phyloP scores from a whole-genome alignment of 1,284 basidiomycete genomes.

The Xerocomus amazonicus region DNA sequence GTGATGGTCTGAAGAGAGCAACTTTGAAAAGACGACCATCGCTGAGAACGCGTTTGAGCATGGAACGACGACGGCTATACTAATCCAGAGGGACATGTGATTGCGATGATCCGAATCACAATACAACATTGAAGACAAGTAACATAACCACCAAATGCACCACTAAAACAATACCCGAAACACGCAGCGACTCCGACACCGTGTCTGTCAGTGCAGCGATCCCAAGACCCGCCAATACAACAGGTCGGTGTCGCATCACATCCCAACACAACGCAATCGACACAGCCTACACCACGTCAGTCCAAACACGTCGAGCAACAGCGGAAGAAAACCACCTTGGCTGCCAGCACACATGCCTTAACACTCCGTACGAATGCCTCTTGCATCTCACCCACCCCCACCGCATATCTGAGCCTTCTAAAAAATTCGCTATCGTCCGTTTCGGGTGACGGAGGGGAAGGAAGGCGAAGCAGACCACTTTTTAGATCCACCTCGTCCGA shows the following conservation, averaged over 20 bases:
- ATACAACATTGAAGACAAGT: constrained; percentile 7
- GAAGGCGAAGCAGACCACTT: constrained; percentile 13
- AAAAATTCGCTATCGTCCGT: background rate
- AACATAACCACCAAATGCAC: constrained; percentile 36
- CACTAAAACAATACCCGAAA: constrained; percentile 38
- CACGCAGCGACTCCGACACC: constrained; percentile 38
- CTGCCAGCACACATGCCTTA: constrained; percentile 43
- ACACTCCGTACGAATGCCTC: constrained; percentile 28
- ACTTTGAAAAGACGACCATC: constrained; percentile 16
- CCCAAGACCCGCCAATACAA: constrained; percentile 35
- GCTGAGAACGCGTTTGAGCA: background rate
- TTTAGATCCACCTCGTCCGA: constrained; percentile 13
- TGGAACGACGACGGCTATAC: too few species aligned
- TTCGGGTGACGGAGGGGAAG: constrained; percentile 6
- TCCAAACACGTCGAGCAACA: background rate
- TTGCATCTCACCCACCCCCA: constrained; percentile 12
- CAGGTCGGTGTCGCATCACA: constrained; percentile 17
- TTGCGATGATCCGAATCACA: background rate
- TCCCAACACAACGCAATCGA: constrained; percentile 25
- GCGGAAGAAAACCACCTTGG: constrained; percentile 41
- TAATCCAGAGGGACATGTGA: constrained; percentile 17
- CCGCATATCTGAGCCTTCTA: constrained; percentile 10
- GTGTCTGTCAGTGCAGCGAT: constrained; percentile 45
- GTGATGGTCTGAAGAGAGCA: too few species aligned
- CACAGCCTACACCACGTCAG: constrained; percentile 34